Percentiles rank a stretch among this genome's conserved stretches.
Evolutionary conservation across 2,329 filamentous ascomycete genomes (phyloP).

Genomic region (Penicillium oxalicum): DNA sequence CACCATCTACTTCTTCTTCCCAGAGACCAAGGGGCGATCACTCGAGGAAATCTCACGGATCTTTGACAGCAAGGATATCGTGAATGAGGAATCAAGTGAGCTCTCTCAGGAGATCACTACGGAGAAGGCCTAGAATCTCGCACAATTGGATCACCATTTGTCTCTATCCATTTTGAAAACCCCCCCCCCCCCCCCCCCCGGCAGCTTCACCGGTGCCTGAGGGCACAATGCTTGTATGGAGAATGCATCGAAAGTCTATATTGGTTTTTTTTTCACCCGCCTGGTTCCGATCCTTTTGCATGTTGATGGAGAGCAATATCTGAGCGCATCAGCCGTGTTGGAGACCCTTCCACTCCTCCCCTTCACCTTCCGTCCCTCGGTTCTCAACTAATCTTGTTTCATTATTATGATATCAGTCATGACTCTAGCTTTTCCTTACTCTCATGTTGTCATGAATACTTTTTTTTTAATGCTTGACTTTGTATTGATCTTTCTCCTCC

Average conservation of each 20-base stretch:
- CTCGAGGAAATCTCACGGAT: slow-evolving; percentile 20
- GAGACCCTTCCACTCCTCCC: too few species aligned
- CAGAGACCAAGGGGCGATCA: slow-evolving; percentile 21
- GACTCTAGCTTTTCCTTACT: too few species aligned
- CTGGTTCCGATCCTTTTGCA: too few species aligned
- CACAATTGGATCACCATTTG: not conserved
- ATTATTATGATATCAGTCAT: too few species aligned
- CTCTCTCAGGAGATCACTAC: not conserved
- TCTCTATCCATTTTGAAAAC: not conserved
- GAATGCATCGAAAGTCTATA: not conserved
- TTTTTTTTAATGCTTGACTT: too few species aligned
- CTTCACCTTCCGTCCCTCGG: too few species aligned
- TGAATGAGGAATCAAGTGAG: not conserved
- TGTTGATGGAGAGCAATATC: too few species aligned
- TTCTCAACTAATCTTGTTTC: too few species aligned
- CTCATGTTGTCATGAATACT: too few species aligned
- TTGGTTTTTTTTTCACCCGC: not conserved
- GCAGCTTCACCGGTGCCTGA: not conserved
- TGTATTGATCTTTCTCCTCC: too few species aligned
- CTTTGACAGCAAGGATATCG: slow-evolving; percentile 9
- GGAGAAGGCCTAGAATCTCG: not conserved
- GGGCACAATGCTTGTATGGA: not conserved
- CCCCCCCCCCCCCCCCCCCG: not conserved
- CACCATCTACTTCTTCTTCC: slow-evolving; percentile 37
- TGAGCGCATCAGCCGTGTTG: too few species aligned